Base-by-base conservation (phyloP, 768 basidiomycete genomes). In the Podaxis sp. region DNA sequence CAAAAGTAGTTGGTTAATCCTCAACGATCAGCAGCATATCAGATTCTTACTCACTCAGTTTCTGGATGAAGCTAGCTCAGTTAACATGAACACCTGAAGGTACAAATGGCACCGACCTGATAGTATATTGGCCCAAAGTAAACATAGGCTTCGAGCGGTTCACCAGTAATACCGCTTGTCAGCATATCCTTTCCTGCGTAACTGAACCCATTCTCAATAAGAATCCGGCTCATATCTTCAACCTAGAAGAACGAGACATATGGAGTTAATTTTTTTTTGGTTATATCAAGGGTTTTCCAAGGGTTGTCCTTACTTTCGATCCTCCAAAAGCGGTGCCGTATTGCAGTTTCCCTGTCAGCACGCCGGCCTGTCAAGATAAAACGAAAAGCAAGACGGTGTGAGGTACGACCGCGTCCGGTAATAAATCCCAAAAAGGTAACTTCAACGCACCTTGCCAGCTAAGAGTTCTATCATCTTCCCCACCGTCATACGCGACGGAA, bases 141-240 rank as follows among this genome's bases (percentile, higher is more conserved):
- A 37, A 96, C 95, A 71, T 98, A 99, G 36, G 93, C 93, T 74
- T 99, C 95, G 69, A 98, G 76, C 46, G 91, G 92, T 75, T 98
- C 94, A 7, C 97, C 97, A 40, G 96, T 98, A 70, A 99, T 97
- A 24, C 97, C 97, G 71, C 92, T 94, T 1, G 96, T 98, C 56
- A 99, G 83, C 90, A 96, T 97, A 73, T 99, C 97, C 75, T 99
- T 99, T n/a, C 97, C 97, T 15, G 89, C 91, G 68, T 99, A 99
- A 73, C 88, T 95, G 81, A 96, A 99, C 0, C 97, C 97, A 66
- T 93, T 81, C 66, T 98, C 94, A 61, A 98, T 87, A 63, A 99
- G 80, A 69, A 99, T 95, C 66, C 90, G 88, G 61, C 93, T 95
- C 97, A 99, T 99, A 73, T 98, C 97, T 72, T 94, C 96, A 29